Evolutionary conservation across 2,329 filamentous ascomycete species (phyloP).

Genomic region (Ceratocystis eucalypticola): DNA sequence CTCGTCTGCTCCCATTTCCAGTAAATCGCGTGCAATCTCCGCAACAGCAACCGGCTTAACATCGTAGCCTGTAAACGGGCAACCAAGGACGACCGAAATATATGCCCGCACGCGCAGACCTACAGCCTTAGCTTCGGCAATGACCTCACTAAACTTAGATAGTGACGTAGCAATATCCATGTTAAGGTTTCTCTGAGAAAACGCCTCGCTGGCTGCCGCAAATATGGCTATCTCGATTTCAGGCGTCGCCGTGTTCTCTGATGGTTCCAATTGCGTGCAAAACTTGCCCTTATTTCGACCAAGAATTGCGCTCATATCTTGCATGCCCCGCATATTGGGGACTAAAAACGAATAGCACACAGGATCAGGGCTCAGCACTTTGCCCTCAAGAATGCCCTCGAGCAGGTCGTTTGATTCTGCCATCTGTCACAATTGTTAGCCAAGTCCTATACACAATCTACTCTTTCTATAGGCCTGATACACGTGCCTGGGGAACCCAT

Average conservation of each 20-base stretch:
- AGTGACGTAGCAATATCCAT: conserved; percentile 64
- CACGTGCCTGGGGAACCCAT: conserved; percentile 65
- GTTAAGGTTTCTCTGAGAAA: conserved; percentile 71
- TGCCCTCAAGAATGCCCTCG: conserved; percentile 47
- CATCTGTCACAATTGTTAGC: conserved; percentile 41
- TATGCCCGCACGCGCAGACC: conserved; percentile 62
- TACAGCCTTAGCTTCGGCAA: conserved; percentile 49
- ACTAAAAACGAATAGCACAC: conserved; percentile 70
- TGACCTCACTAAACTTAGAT: conserved; percentile 54
- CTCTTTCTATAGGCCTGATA: not conserved
- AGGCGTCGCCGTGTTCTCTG: conserved; percentile 32
- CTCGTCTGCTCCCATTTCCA: conserved; percentile 82
- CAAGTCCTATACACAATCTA: not conserved
- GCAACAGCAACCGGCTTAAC: conserved; percentile 51
- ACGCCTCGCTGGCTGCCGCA: conserved; percentile 67
- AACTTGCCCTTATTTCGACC: conserved; percentile 36
- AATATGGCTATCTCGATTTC: conserved; percentile 65
- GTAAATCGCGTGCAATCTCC: conserved; percentile 52
- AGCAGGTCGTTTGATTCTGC: conserved; percentile 64
- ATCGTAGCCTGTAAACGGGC: conserved; percentile 57
- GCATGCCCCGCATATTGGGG: conserved; percentile 60
- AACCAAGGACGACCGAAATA: conserved; percentile 68
- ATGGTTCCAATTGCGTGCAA: conserved; percentile 37
- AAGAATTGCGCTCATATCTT: conserved; percentile 45
- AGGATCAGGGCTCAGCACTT: conserved; percentile 39